phyloP scores from a whole-genome alignment of 1,284 basidiomycete species.

The Trichosporon coremiiforme region DNA sequence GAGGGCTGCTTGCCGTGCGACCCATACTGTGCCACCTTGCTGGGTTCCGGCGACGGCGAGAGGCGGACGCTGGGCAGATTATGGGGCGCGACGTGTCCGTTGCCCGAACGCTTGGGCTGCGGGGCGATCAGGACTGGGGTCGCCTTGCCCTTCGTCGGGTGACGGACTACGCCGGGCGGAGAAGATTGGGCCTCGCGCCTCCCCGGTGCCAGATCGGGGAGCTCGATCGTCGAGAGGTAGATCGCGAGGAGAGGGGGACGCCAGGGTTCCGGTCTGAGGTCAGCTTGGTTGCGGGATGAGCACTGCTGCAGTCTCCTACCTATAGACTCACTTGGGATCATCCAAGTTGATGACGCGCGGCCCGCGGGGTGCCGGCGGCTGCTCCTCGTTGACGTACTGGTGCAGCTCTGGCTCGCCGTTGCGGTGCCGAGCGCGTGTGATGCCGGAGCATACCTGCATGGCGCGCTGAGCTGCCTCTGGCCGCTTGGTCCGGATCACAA shows the following conservation, averaged over 20 bases:
- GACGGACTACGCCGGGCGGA: neutral
- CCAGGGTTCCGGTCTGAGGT: constrained; percentile 31
- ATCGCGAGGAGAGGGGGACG: constrained; percentile 50
- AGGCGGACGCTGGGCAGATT: neutral
- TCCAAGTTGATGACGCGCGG: constrained; percentile 53
- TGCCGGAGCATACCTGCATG: constrained; percentile 48
- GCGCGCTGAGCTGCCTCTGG: constrained; percentile 46
- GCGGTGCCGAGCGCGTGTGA: constrained; percentile 50
- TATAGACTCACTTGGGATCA: constrained; percentile 32
- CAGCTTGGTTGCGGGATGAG: neutral
- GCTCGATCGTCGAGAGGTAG: constrained; percentile 53
- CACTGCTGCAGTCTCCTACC: no score
- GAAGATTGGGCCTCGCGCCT: neutral
- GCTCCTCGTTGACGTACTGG: constrained; percentile 54
- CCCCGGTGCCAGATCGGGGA: constrained; percentile 49
- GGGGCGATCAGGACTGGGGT: neutral
- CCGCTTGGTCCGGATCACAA: constrained; percentile 46
- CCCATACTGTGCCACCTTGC: neutral
- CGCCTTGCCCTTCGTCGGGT: neutral
- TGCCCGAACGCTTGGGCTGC: neutral
- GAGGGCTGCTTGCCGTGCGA: neutral
- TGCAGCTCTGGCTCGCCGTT: constrained; percentile 47
- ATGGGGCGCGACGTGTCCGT: neutral
- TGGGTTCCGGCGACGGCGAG: neutral
- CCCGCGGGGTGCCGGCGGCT: constrained; percentile 29